A percentile compares a stretch with the other conserved stretches of the same genome.
Conservation (phyloP, 2,329 filamentous ascomycete species). For the Botrytis deweyae region DNA sequence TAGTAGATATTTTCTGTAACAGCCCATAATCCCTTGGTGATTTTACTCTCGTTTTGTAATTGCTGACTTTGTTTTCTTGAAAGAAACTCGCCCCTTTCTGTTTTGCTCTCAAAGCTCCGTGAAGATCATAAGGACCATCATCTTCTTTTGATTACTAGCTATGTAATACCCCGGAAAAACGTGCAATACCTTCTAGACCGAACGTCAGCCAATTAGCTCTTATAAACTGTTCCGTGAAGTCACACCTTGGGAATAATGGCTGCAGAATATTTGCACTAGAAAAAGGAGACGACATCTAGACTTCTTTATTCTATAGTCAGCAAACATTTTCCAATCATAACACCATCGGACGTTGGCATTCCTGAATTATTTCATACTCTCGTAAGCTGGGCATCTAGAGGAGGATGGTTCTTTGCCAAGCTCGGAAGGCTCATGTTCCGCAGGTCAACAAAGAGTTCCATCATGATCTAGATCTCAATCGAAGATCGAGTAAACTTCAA, state of each 20-base stretch:
- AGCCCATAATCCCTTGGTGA: not conserved
- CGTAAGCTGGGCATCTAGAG: not conserved
- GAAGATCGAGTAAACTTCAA: not conserved
- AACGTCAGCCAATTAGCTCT: not conserved
- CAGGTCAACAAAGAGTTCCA: not conserved
- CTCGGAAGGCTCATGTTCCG: not conserved
- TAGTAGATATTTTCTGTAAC: not conserved
- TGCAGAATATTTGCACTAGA: not conserved
- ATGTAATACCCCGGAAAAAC: not conserved
- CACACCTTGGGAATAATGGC: not conserved
- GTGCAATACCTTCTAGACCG: not conserved
- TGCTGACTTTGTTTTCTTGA: not conserved
- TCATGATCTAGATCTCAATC: not conserved
- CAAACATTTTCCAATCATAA: not conserved
- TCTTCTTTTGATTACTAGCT: not conserved
- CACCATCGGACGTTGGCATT: not conserved
- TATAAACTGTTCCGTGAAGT: not conserved
- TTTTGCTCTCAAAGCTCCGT: not conserved
- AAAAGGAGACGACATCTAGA: not conserved
- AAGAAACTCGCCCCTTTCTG: not conserved
- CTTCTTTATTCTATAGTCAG: not conserved
- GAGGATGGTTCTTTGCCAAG: not conserved
- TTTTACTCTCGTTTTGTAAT: not conserved
- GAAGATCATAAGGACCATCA: not conserved
- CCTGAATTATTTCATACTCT: not conserved